Base-by-base conservation (phyloP, 176 grass and related monocot genomes). In the Metroxylon sagu region DNA sequence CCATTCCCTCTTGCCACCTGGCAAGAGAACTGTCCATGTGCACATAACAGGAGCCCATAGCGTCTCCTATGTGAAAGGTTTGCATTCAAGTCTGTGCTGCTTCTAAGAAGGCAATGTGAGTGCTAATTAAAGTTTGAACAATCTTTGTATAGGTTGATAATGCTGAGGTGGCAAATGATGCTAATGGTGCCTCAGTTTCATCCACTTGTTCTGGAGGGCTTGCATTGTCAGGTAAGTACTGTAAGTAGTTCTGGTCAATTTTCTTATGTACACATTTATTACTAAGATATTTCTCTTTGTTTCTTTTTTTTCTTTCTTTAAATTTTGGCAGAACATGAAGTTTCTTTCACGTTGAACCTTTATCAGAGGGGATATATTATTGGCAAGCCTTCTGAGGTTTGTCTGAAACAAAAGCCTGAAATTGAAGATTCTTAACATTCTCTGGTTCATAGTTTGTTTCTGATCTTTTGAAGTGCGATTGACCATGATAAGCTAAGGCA, bases 311-410 rank as follows among this genome's bases (percentile, higher is more conserved):
- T 29, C 4, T 29, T 29, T 29, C 4, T 29, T 4, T 4, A 29
- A 29, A 29, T 29, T 67, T 49, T 71, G 59, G 69, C 80, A 97
- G 87, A 88, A 48, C 64, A 77, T 64, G 92, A 97, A 48, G 92
- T 88, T 78, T 97, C 92, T 71, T 97, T 97, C 63, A 84, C 78
- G 39, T 81, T 97, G 68, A 97, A 67, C 77, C 80, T 97, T 53
- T 97, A 80, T 77, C 80, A 64, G 57, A 82, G 62, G 74, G 92
- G 92, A 70, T 97, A 97, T 74, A 81, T 82, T 39, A 82, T 97
- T 64, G 85, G 87, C 50, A 91, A 83, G 59, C 74, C 92, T 61
- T 62, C 81, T 67, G 66, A 69, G 76, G 92, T 97, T 53, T 27
- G 82, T 87, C 64, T 82, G 62, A n/a, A 60, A 54, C 48, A 54